Base-by-base conservation (phyloP, 495 filamentous ascomycete species). In the Tuber brumale region DNA sequence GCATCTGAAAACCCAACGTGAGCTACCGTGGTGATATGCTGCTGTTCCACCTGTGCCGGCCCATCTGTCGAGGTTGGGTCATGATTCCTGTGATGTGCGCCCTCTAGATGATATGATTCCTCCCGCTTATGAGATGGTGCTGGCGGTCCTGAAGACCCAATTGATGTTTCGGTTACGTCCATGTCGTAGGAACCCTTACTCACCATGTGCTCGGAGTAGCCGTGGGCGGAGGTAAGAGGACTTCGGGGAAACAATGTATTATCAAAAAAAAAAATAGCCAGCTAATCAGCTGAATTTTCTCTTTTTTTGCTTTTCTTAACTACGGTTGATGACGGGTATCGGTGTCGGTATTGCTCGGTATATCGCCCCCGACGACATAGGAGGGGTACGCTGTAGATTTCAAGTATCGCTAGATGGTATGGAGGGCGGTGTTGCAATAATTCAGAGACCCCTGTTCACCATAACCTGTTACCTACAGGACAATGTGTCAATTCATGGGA, bases 1-100 rank as follows among this genome's bases (percentile, higher is more conserved):
- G 80, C 80, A 79, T 81, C 80, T 6, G 80, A 78, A 72, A 81
- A 81, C 23, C 80, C 80, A 74, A 81, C 80, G 72, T 81, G 80
- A 39, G 79, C 79, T 66, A 81, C 80, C 43, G 76, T 74, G 19
- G 79, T 81, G 27, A 81, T 79, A 39, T 81, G 80, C 39, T 81
- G 80, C 31, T 81, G 79, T 51, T 80, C 72, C 39, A 74, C 73
- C 19, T 74, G 79, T 45, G 80, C 74, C 23, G 76, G 73, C 18
- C 70, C 31, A n/a, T 76, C 77, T 23, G 79, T 78, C 18, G 80
- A 79, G 70, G 69, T 73, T 27, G 80, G 82, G 23, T 78, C 72
- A 46, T 80, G 72, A 14, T 79, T 79, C 37, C 73, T 71, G 43
- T 82, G 71, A 31, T 80, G 77, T 44, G 80, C 81, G 7, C 61